These are phyloP conservation scores for Arabidopsis hybrid DNA, from an alignment of 441 rosid species.

Conservation along the genomic window DNA sequence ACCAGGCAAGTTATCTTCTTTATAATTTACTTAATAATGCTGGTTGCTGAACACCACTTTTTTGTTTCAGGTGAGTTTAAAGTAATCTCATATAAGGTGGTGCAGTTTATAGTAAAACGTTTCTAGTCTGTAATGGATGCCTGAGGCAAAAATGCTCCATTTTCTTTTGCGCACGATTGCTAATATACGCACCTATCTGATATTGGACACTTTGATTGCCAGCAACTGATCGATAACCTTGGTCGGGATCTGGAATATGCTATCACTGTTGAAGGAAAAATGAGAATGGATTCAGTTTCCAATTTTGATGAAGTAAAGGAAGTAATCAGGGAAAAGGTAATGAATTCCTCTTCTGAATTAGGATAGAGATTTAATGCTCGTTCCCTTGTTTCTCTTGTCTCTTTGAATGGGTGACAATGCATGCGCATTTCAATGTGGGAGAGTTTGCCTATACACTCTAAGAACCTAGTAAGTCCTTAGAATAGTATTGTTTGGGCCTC, in stretches of 20 bases:
- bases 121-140: conserved; percentile 25
- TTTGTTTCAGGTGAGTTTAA: conserved; percentile 11
- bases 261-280: conserved; percentile 94
- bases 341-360: conserved; percentile 38
- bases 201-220: conserved; percentile 50
- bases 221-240: conserved; percentile 92
- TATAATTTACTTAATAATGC: conserved; percentile 23
- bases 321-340: conserved; percentile 82
- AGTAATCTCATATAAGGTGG: neutral
- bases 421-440: conserved; percentile 21
- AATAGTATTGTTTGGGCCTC: conserved; percentile 5
- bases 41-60: conserved; percentile 16
- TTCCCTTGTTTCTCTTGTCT: conserved; percentile 34
- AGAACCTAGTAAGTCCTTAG: conserved; percentile 13
- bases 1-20: conserved; percentile 64
- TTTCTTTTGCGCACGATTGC: neutral
- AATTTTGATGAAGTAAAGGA: conserved; percentile 93
- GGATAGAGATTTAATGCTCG: conserved; percentile 29
- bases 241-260: conserved; percentile 98
- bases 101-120: neutral
- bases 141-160: conserved; percentile 5
- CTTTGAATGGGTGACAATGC: conserved; percentile 35
- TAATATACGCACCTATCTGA: conserved; percentile 42
- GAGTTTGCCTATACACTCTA: conserved; percentile 29
- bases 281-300: conserved; percentile 81